Percentiles rank a stretch among this genome's conserved stretches.
phyloP scores from a whole-genome alignment of 2,329 filamentous ascomycete genomes.

The Hirsutella rhossiliensis region DNA sequence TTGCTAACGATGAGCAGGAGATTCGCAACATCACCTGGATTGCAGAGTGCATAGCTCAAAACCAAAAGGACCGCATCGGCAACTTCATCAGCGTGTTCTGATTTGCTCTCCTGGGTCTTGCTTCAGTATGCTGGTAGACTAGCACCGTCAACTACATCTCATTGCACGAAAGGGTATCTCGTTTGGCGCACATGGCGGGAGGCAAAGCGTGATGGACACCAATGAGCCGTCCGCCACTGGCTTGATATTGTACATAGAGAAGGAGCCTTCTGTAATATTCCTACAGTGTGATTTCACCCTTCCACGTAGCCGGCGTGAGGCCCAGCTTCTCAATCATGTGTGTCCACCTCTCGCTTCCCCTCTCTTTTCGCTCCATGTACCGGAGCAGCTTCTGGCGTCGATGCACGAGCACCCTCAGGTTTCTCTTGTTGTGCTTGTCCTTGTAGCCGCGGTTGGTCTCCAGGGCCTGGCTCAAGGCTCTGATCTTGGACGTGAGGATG shows the following conservation, averaged over 20 bases:
- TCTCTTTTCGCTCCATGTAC: constrained; percentile 82
- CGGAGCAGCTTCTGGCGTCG: constrained; percentile 76
- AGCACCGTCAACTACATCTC: constrained; percentile 1
- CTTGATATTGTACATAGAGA: constrained; percentile 38
- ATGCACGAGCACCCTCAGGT: constrained; percentile 75
- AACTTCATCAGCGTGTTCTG: constrained; percentile 99
- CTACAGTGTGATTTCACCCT: constrained; percentile 60
- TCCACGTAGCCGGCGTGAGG: constrained; percentile 78
- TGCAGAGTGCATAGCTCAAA: constrained; percentile 97
- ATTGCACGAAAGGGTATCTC: constrained; percentile 1
- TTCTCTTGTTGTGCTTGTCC: constrained; percentile 91
- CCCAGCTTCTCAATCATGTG: constrained; percentile 76
- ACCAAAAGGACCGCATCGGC: constrained; percentile 96
- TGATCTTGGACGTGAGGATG: constrained; percentile 89
- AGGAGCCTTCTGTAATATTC: constrained; percentile 28
- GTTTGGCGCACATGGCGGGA: constrained; percentile 19
- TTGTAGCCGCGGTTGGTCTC: constrained; percentile 56
- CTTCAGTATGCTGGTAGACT: neutral
- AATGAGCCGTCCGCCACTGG: constrained; percentile 13
- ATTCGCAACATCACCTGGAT: constrained; percentile 99
- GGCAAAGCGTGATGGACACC: constrained; percentile 7
- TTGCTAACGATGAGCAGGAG: constrained; percentile 51
- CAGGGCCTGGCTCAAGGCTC: constrained; percentile 62
- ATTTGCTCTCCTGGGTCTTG: constrained; percentile 11
- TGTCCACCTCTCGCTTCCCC: constrained; percentile 82